Base-by-base conservation (phyloP, 78 protist species). In the Planoprotostelium fungivorum region DNA sequence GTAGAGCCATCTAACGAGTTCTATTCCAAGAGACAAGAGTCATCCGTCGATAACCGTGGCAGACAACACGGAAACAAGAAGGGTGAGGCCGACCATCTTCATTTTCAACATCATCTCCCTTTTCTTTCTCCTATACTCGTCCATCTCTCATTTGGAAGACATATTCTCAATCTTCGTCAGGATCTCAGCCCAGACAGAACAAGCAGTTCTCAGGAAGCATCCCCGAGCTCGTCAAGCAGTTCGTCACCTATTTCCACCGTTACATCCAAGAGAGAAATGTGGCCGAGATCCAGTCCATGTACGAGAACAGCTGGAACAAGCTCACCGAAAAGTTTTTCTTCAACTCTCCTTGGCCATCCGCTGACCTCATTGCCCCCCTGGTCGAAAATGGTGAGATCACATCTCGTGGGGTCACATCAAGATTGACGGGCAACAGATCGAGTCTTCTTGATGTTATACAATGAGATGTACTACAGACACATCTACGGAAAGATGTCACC, bases 381-480 rank as follows among this genome's bases (percentile, higher is more conserved):
- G 73, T 51, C 16, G 16, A 51, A 25, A 16, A 51, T 51, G 73
- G 73, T 51, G 73, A 25, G 73, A 25, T 16, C n/a, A n/a, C n/a
- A n/a, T n/a, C n/a, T n/a, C n/a, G n/a, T n/a, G n/a, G n/a, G n/a
- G n/a, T n/a, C n/a, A n/a, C n/a, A n/a, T n/a, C n/a, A 0, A 35
- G 1, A 29, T 84, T 63, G 36, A 88, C 5, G 84, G 38, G 87
- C 88, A 83, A 88, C 87, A 36, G 94, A 92, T 89, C 85, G 84
- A 36, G 89, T 92, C 91, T 96, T 96, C 92, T 73, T 93, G 39
- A 63, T 89, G 38, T 94, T 97, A 38, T 97, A 97, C 96, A 85
- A 87, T 38, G 98, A 97, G 94, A 89, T 97, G 35, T 97, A 95
- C 95, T 97, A 91, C 91, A 97, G 99, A 84, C 97, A 97, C 93